Conservation (phyloP, 1,284 basidiomycete species). For the Chalciporus sp. region DNA sequence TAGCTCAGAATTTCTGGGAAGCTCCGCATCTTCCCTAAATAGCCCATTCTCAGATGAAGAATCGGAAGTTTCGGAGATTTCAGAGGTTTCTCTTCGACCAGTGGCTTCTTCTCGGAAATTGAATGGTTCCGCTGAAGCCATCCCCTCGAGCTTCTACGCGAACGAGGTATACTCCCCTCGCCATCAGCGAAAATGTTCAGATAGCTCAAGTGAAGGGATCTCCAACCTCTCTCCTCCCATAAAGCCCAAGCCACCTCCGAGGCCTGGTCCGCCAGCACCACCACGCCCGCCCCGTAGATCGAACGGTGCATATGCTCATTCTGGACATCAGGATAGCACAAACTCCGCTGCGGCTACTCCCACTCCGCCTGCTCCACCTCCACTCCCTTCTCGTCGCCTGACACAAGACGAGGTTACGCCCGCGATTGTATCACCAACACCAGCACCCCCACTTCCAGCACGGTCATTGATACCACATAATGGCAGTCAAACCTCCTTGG, state of each 20-base stretch:
- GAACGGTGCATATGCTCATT: not conserved
- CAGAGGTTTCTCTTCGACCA: constrained; percentile 15
- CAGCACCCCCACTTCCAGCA: constrained; percentile 31
- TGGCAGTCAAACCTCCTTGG: not conserved
- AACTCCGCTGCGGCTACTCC: constrained; percentile 7
- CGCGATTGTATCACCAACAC: constrained; percentile 5
- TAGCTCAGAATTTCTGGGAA: constrained; percentile 19
- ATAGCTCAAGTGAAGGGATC: constrained; percentile 28
- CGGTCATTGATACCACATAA: constrained; percentile 12
- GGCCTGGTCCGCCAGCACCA: constrained; percentile 17
- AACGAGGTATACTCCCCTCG: not conserved
- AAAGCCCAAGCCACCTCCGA: constrained; percentile 27
- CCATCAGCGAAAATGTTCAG: constrained; percentile 12
- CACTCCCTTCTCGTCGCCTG: constrained; percentile 27
- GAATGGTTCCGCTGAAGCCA: constrained; percentile 2
- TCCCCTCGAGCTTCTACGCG: not conserved
- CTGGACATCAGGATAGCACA: not conserved
- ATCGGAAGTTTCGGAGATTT: constrained; percentile 30
- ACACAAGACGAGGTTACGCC: constrained; percentile 8
- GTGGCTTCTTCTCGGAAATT: constrained; percentile 5
- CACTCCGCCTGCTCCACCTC: constrained; percentile 22
- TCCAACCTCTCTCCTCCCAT: constrained; percentile 9
- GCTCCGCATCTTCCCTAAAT: constrained; percentile 24
- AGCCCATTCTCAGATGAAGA: constrained; percentile 37
- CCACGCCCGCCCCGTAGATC: constrained; percentile 25